These are phyloP conservation scores for Aspergillus oerlinghausenensis DNA, from an alignment of 2,329 filamentous ascomycete species.

Conservation along the genomic window DNA sequence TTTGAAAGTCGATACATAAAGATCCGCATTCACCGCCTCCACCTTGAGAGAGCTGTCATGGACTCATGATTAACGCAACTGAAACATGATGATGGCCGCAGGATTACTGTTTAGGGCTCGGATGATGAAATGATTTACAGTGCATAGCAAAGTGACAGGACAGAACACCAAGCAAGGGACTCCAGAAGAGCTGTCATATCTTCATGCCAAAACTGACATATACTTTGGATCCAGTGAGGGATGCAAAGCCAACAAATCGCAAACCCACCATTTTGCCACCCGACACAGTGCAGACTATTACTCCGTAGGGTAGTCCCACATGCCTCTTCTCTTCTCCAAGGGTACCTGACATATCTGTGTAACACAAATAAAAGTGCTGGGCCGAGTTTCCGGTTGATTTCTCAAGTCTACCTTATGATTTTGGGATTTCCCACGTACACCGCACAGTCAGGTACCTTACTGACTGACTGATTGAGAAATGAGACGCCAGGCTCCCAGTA, in stretches of 20 bases:
- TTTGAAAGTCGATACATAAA: neutral
- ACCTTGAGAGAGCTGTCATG: neutral
- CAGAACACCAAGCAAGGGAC: slow-evolving; percentile 9
- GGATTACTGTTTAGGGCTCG: neutral
- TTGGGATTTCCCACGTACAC: neutral
- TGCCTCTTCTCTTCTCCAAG: neutral
- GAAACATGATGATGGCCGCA: slow-evolving; percentile 7
- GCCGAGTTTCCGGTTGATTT: neutral
- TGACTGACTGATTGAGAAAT: neutral
- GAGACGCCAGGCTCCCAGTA: neutral
- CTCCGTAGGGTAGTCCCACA: neutral
- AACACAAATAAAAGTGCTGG: neutral
- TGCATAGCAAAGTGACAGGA: slow-evolving; percentile 3
- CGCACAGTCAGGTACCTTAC: neutral
- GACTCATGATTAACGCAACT: neutral
- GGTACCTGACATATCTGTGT: neutral
- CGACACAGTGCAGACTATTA: neutral
- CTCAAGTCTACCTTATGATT: neutral
- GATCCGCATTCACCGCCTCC: neutral
- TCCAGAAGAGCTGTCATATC: slow-evolving; percentile 10
- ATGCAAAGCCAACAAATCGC: neutral
- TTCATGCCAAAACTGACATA: neutral
- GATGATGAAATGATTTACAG: neutral
- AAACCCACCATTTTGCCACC: neutral
- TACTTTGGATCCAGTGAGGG: neutral